These are phyloP conservation scores for Cudoniella acicularis DNA, from an alignment of 495 filamentous ascomycete genomes.

Conservation along the genomic window DNA sequence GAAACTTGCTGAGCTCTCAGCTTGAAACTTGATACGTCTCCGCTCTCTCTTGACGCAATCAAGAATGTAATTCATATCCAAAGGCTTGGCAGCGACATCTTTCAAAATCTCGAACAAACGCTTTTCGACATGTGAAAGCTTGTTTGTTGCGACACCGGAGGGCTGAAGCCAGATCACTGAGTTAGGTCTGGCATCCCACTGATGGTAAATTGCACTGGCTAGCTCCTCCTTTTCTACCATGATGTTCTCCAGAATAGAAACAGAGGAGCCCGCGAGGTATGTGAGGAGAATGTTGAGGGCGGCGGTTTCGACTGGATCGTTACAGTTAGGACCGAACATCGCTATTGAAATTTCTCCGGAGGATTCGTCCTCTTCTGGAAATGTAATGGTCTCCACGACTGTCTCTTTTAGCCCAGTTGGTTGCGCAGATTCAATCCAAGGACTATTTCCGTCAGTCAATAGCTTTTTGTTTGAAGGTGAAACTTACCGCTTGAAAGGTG, in stretches of 20 bases:
- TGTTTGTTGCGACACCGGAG: conserved; percentile 80
- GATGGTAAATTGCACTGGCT: conserved; percentile 75
- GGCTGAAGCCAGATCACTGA: conserved; percentile 79
- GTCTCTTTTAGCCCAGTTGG: conserved; percentile 67
- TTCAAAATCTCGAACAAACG: conserved; percentile 80
- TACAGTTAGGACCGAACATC: conserved; percentile 80
- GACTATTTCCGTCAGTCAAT: conserved; percentile 39
- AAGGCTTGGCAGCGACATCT: conserved; percentile 69
- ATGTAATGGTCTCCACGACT: conserved; percentile 72
- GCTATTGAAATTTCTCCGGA: conserved; percentile 78
- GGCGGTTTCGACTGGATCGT: conserved; percentile 54
- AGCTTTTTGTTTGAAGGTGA: neutral
- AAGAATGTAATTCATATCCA: conserved; percentile 84
- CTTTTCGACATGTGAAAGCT: conserved; percentile 76
- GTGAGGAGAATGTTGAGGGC: conserved; percentile 74
- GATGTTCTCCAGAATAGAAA: conserved; percentile 84
- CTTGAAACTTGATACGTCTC: conserved; percentile 72
- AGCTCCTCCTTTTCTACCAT: conserved; percentile 93
- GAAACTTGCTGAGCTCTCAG: conserved; percentile 69
- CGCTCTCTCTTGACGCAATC: conserved; percentile 79
- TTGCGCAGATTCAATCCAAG: conserved; percentile 85
- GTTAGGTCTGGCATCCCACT: conserved; percentile 72
- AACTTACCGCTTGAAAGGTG: conserved; percentile 64
- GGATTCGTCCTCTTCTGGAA: conserved; percentile 95
- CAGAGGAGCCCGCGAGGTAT: conserved; percentile 89